Evolutionary conservation across 1,284 basidiomycete species (phyloP), one percentile per base, ranked within the genome.

Genomic region (Sanghuangporus sanghuang): DNA sequence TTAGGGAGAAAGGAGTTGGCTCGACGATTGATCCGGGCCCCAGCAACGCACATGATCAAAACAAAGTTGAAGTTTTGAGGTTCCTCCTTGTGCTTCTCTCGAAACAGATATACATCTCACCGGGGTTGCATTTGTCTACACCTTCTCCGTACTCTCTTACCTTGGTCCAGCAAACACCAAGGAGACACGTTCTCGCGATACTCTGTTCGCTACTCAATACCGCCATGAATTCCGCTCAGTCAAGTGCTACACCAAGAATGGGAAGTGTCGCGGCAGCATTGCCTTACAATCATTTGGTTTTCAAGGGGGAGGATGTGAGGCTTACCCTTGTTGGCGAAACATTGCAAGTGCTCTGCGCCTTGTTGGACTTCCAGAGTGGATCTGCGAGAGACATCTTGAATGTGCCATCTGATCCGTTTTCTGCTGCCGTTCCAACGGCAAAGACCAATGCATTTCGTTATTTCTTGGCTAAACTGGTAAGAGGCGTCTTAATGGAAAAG

Each of bases 161-260:
- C 72, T 79, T 90, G 63, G 89, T 93, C 11, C 89, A 93, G 73
- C 84, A 85, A 68, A 86, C 88, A 50, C 86, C 90, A 65, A 83
- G 93, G 38, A 84, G 92, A 54, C 84, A 94, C 67, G 87, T 95
- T 14, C 80, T 98, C 56, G 94, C 94, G 1, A 77, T 97, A 12
- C 77, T 98, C 6, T 98, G 95, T 73, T 96, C 95, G 8, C 77
- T 96, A 55, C 79, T 98, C 66, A 98, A 98, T 73, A 95, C 92
- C 6, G 85, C 87, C 14, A 85, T 97, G 79, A 90, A 89, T 71
- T 84, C 87, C 0, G 75, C 83, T 23, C 78, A 77, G 59, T 72
- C 77, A 38, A 50, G 75, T 42, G 79, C 77, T 52, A 83, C 79
- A 52, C 66, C 74, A n/a, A 50, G 56, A 12, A 83, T 90, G 61